Conservation (phyloP, 1,284 basidiomycete genomes). For the Volvariella surrecta region DNA sequence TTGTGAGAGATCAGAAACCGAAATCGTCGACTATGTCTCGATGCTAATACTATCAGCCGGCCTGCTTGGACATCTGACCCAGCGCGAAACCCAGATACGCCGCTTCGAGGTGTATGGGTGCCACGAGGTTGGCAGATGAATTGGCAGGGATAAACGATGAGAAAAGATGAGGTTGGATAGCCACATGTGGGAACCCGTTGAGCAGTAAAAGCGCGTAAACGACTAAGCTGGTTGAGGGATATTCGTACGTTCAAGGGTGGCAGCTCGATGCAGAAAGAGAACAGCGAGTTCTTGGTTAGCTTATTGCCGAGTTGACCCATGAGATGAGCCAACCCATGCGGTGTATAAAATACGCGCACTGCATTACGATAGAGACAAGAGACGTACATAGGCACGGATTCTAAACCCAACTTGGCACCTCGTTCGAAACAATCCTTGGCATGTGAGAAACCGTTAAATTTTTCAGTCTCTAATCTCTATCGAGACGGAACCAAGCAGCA, state of each 20-base stretch:
- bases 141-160: conserved; percentile 38
- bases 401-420: conserved; percentile 63
- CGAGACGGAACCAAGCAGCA: conserved; percentile 83
- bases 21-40: too few species aligned
- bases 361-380: conserved; percentile 6
- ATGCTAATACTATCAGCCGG: too few species aligned
- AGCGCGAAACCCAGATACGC: conserved; percentile 84
- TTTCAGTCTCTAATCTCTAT: conserved; percentile 87
- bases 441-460: conserved; percentile 62
- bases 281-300: conserved; percentile 52
- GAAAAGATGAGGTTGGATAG: conserved; percentile 36
- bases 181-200: conserved; percentile 62
- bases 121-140: conserved; percentile 35
- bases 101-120: conserved; percentile 62
- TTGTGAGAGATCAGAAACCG: too few species aligned
- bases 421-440: conserved; percentile 82
- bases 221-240: conserved; percentile 85
- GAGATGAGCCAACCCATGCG: conserved; percentile 84
- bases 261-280: conserved; percentile 69
- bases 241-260: conserved; percentile 65
- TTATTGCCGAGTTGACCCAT: conserved; percentile 77
- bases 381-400: conserved; percentile 70
- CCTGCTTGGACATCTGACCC: too few species aligned
- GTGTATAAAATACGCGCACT: conserved; percentile 26
- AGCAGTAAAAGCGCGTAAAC: conserved; percentile 79